Conservation (phyloP, 306 rosid species). For the Dalbergia cultrata region DNA sequence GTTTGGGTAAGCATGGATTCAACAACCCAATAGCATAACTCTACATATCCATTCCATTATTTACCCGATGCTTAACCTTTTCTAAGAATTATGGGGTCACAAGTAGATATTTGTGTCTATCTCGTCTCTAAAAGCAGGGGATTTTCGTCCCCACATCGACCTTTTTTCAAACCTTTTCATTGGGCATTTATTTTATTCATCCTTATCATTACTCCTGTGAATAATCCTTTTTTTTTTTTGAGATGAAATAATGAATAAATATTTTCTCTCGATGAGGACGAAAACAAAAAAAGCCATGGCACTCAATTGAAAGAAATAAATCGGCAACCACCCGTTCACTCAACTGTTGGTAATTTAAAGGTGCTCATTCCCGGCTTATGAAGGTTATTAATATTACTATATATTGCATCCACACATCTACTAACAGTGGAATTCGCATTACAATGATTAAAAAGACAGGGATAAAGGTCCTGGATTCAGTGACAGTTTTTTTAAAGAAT, state of each 20-base stretch:
- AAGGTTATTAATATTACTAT: too few relatives aligned
- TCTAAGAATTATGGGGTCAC: conserved; percentile 4
- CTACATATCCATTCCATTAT: too few relatives aligned
- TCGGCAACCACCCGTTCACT: not conserved
- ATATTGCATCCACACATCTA: too few relatives aligned
- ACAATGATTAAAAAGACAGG: too few relatives aligned
- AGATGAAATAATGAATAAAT: not conserved
- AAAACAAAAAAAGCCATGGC: not conserved
- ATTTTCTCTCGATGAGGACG: not conserved
- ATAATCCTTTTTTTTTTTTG: not conserved
- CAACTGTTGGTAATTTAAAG: not conserved
- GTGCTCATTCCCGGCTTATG: not conserved
- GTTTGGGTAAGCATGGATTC: not conserved
- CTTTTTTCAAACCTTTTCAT: conserved; percentile 32
- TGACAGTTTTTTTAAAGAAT: too few relatives aligned
- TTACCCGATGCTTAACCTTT: conserved; percentile 28
- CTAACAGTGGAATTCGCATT: too few relatives aligned
- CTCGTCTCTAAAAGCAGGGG: conserved; percentile 38
- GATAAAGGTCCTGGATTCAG: too few relatives aligned
- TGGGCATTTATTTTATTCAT: not conserved
- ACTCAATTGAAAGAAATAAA: not conserved
- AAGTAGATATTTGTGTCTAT: conserved; percentile 5
- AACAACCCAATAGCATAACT: conserved; percentile 16
- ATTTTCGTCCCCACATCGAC: conserved; percentile 33
- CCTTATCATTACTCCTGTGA: not conserved